Evolutionary conservation across 257 asterid species (phyloP).

Genomic region (Nicotiana benthamiana): DNA sequence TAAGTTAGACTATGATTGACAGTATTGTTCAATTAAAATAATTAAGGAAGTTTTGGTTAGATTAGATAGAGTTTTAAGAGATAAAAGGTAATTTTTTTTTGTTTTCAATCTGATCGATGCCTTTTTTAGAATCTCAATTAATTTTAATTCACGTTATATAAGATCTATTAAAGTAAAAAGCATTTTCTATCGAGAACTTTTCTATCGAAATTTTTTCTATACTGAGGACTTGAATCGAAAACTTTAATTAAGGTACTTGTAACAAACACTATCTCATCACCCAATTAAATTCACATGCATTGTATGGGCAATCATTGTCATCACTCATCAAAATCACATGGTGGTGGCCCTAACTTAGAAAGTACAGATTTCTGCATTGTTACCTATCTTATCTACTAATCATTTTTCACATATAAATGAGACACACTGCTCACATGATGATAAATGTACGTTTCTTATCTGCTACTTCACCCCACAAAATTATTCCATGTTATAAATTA

Average conservation of each 20-base stretch:
- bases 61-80: too few species aligned
- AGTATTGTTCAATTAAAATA: too few species aligned
- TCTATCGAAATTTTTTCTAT: too few species aligned
- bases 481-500: background rate
- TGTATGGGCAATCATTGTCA: background rate
- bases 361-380: background rate
- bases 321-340: constrained; percentile 4
- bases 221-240: too few species aligned
- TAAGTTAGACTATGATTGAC: too few species aligned
- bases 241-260: background rate
- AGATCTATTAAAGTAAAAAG: too few species aligned
- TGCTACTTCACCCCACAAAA: background rate
- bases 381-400: background rate
- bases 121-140: too few species aligned
- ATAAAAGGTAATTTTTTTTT: too few species aligned
- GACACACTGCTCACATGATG: background rate
- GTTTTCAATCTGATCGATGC: too few species aligned
- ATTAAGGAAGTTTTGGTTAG: too few species aligned
- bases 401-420: background rate
- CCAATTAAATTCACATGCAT: background rate
- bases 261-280: background rate
- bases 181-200: too few species aligned
- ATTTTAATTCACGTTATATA: too few species aligned
- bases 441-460: background rate
- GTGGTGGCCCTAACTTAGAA: background rate